Conservation (phyloP, 345 rosid species). For the Rhodamnia rubescens region DNA sequence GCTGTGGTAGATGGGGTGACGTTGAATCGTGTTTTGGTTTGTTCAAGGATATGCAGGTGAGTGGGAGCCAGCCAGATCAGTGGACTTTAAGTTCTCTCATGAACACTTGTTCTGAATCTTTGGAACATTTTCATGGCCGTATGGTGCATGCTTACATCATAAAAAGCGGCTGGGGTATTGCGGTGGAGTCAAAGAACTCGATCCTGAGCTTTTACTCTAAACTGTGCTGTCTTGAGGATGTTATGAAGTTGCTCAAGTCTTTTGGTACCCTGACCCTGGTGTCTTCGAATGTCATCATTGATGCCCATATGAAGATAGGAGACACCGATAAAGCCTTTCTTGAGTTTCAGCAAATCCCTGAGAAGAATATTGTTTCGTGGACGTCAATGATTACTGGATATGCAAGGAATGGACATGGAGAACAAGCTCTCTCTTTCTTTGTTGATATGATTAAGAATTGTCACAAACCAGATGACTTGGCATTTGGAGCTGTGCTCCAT, state of each 20-base stretch:
- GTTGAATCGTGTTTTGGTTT: slow-evolving; percentile 34
- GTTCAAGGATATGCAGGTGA: slow-evolving; percentile 36
- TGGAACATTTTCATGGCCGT: slow-evolving; percentile 23
- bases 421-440: slow-evolving; percentile 43
- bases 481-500: slow-evolving; percentile 60
- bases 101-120: slow-evolving; percentile 42
- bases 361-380: slow-evolving; percentile 60
- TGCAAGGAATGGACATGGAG: slow-evolving; percentile 46
- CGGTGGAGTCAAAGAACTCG: slow-evolving; percentile 53
- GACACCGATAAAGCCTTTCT: slow-evolving; percentile 35
- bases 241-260: slow-evolving; percentile 40
- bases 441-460: slow-evolving; percentile 31
- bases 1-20: slow-evolving; percentile 41
- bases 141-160: slow-evolving; percentile 41
- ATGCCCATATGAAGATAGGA: slow-evolving; percentile 58
- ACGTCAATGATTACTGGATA: slow-evolving; percentile 66
- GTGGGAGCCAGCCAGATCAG: slow-evolving; percentile 44
- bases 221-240: slow-evolving; percentile 36
- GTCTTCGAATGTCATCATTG: slow-evolving; percentile 66
- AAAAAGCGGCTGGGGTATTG: slow-evolving; percentile 67
- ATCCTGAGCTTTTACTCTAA: slow-evolving; percentile 60
- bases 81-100: slow-evolving; percentile 68
- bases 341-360: slow-evolving; percentile 31
- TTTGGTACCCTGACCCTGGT: slow-evolving; percentile 30
- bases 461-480: slow-evolving; percentile 30